Conservation (phyloP, 192 early-diverging fungal genomes). For the Coemansia sp. region DNA sequence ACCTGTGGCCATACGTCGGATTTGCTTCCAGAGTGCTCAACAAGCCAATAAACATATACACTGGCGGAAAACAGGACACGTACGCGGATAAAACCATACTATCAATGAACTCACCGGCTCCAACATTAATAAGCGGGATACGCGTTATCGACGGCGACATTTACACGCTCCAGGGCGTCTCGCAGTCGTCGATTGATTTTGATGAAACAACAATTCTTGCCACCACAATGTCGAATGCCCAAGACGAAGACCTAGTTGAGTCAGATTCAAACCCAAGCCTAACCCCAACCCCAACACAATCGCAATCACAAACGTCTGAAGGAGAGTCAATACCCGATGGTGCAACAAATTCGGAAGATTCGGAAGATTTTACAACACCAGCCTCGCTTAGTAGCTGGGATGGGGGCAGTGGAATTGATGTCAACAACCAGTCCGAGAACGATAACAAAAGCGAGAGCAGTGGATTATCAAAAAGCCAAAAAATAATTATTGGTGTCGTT, state of each 20-base stretch:
- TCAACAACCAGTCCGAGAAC: too few relatives aligned
- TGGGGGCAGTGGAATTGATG: neutral
- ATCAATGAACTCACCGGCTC: neutral
- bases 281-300: neutral
- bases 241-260: neutral
- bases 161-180: conserved; percentile 1
- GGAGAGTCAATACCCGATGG: neutral
- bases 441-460: neutral
- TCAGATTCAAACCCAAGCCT: neutral
- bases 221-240: neutral
- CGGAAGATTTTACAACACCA: neutral
- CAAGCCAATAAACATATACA: conserved; percentile 2
- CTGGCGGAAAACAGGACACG: neutral
- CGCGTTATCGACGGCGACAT: neutral
- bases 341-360: neutral
- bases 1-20: conserved; percentile 29
- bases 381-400: neutral
- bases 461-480: conserved; percentile 1
- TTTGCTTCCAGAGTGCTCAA: conserved; percentile 14
- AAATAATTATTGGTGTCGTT: conserved; percentile 11
- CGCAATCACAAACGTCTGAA: too few relatives aligned
- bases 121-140: neutral
- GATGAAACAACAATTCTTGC: neutral
- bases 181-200: neutral
- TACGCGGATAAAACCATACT: neutral